Conservation (phyloP, 306 rosid species). For the Neltuma alba region DNA sequence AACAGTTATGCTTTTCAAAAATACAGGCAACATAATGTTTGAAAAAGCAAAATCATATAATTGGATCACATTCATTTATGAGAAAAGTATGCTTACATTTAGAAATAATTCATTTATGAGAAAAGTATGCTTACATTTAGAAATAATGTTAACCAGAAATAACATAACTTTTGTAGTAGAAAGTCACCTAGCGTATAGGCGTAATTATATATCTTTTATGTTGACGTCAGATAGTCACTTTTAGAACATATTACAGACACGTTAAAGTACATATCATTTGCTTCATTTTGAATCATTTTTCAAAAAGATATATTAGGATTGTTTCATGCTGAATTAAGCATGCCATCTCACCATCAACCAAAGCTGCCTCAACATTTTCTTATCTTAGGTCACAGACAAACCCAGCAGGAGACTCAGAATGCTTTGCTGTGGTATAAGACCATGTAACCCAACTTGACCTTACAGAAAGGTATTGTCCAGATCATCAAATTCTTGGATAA, state of each 20-base stretch:
- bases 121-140: slow-evolving; percentile 19
- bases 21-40: not conserved
- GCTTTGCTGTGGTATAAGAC: not conserved
- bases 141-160: not conserved
- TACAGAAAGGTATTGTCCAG: not conserved
- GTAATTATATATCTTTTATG: not conserved
- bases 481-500: not conserved
- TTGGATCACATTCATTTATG: not conserved
- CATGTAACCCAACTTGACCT: not conserved
- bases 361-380: not conserved
- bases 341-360: not conserved
- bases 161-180: not conserved
- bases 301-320: not conserved
- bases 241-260: not conserved
- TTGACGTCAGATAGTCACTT: not conserved
- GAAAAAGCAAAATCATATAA: not conserved
- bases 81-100: slow-evolving; percentile 17
- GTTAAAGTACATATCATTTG: not conserved
- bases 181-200: not conserved
- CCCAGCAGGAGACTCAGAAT: slow-evolving; percentile 2
- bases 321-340: slow-evolving; percentile 16
- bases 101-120: slow-evolving; percentile 12
- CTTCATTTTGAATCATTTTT: not conserved
- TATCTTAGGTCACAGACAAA: slow-evolving; percentile 11
- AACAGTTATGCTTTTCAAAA: slow-evolving; percentile 2